Evolutionary conservation across 2,329 filamentous ascomycete genomes (phyloP).

Genomic region (Penicillium sp.): DNA sequence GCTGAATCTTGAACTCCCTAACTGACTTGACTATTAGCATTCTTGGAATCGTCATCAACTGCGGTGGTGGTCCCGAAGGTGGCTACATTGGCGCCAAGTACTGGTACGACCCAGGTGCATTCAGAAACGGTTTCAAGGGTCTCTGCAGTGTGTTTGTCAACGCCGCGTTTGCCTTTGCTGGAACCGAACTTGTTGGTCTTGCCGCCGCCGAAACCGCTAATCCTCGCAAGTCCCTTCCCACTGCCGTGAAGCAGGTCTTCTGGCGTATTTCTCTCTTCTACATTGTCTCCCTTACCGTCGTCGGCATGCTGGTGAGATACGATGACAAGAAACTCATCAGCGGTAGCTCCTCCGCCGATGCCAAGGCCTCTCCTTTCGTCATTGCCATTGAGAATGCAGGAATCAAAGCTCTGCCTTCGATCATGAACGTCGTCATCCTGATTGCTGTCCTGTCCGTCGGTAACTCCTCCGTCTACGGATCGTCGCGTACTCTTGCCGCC

Average conservation of each 20-base stretch:
- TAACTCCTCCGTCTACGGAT: slow-evolving; percentile 88
- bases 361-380: slow-evolving; percentile 83
- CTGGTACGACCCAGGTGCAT: slow-evolving; percentile 76
- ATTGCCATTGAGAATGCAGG: slow-evolving; percentile 85
- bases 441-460: slow-evolving; percentile 87
- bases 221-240: slow-evolving; percentile 70
- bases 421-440: slow-evolving; percentile 95
- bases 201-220: slow-evolving; percentile 59
- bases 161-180: slow-evolving; percentile 61
- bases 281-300: slow-evolving; percentile 73
- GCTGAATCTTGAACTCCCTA: slow-evolving; percentile 2
- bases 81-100: slow-evolving; percentile 77
- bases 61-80: slow-evolving; percentile 69
- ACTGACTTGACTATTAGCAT: slow-evolving; percentile 53
- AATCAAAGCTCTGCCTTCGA: slow-evolving; percentile 74
- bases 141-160: slow-evolving; percentile 64
- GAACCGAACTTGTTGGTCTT: slow-evolving; percentile 61
- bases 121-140: slow-evolving; percentile 65
- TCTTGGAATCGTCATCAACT: slow-evolving; percentile 80
- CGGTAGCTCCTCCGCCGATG: slow-evolving; percentile 58
- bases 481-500: slow-evolving; percentile 83
- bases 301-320: slow-evolving; percentile 80
- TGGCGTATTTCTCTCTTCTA: slow-evolving; percentile 94
- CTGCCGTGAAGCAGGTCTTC: slow-evolving; percentile 88
- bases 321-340: slow-evolving; percentile 63